Evolutionary conservation across 208 protist species (phyloP).

Genomic region (Phytomonas francai): DNA sequence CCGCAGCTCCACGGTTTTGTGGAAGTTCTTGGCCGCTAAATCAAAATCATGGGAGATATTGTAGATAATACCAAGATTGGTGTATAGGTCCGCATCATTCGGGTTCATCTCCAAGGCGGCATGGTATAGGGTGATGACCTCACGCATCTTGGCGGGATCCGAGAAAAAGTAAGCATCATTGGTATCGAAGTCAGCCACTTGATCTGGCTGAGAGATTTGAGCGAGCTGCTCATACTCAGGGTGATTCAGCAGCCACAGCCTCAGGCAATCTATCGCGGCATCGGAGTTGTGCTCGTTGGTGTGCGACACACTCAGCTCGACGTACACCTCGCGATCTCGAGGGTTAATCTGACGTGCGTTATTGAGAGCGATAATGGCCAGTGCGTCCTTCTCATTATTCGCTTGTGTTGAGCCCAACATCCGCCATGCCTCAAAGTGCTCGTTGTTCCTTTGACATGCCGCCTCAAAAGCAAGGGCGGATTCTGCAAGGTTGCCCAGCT

Average conservation of each 20-base stretch:
- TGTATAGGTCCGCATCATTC: conserved; percentile 53
- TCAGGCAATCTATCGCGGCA: conserved; percentile 64
- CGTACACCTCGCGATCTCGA: conserved; percentile 62
- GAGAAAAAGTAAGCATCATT: conserved; percentile 67
- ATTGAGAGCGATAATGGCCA: conserved; percentile 85
- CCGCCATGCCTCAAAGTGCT: conserved; percentile 66
- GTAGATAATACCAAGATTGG: conserved; percentile 77
- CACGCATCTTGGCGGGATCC: conserved; percentile 45
- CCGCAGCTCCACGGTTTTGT: conserved; percentile 53
- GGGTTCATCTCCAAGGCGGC: conserved; percentile 80
- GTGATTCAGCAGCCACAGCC: conserved; percentile 65
- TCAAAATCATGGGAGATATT: conserved; percentile 78
- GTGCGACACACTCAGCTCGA: conserved; percentile 69
- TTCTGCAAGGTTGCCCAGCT: conserved; percentile 73
- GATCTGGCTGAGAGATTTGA: conserved; percentile 29
- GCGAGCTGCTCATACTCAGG: conserved; percentile 77
- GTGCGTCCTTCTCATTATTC: conserved; percentile 85
- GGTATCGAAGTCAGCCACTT: conserved; percentile 36
- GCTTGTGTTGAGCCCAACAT: conserved; percentile 77
- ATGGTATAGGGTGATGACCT: conserved; percentile 57
- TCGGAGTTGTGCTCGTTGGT: conserved; percentile 81
- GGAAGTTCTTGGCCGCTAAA: conserved; percentile 65
- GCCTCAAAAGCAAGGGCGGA: conserved; percentile 86
- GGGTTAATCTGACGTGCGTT: conserved; percentile 61
- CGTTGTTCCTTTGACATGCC: conserved; percentile 68